A percentile compares a stretch with the other conserved stretches of the same genome.
Conservation (phyloP, 768 basidiomycete genomes). For the Mycena venus region DNA sequence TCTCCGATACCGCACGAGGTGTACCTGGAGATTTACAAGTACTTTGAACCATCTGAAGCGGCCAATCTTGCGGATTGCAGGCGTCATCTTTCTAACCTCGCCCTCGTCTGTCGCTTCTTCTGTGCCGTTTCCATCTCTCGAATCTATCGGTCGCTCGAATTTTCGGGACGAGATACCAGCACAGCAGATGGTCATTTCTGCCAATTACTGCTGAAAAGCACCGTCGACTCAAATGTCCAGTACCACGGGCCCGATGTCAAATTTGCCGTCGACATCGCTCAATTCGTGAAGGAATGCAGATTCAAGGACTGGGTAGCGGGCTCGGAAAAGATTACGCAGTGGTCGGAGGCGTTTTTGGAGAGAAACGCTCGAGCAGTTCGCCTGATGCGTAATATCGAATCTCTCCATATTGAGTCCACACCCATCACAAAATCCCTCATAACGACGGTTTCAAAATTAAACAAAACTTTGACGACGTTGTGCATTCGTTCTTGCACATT, state of each 20-base stretch:
- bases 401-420: slow-evolving; percentile 6
- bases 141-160: slow-evolving; percentile 51
- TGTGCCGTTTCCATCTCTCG: slow-evolving; percentile 53
- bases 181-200: slow-evolving; percentile 8
- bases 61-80: slow-evolving; percentile 33
- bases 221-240: not conserved
- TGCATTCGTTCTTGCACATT: slow-evolving; percentile 24
- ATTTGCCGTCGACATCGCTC: slow-evolving; percentile 7
- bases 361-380: slow-evolving; percentile 5
- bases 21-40: slow-evolving; percentile 57
- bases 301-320: slow-evolving; percentile 24
- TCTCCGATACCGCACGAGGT: slow-evolving; percentile 59
- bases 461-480: slow-evolving; percentile 3
- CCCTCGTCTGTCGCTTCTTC: slow-evolving; percentile 60
- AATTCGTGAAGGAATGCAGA: slow-evolving; percentile 13
- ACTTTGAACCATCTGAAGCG: slow-evolving; percentile 38
- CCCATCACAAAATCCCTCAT: slow-evolving; percentile 18
- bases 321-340: not conserved
- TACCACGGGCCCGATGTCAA: not conserved
- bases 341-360: slow-evolving; percentile 1
- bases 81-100: slow-evolving; percentile 45
- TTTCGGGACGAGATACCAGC: slow-evolving; percentile 24
- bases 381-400: slow-evolving; percentile 12
- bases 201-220: not conserved
- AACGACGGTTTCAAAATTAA: slow-evolving; percentile 1